Percentiles rank a stretch among this genome's conserved stretches.
These are phyloP conservation scores for Lipomyces anomalus DNA, from an alignment of 805 yeast species.

Conservation along the genomic window DNA sequence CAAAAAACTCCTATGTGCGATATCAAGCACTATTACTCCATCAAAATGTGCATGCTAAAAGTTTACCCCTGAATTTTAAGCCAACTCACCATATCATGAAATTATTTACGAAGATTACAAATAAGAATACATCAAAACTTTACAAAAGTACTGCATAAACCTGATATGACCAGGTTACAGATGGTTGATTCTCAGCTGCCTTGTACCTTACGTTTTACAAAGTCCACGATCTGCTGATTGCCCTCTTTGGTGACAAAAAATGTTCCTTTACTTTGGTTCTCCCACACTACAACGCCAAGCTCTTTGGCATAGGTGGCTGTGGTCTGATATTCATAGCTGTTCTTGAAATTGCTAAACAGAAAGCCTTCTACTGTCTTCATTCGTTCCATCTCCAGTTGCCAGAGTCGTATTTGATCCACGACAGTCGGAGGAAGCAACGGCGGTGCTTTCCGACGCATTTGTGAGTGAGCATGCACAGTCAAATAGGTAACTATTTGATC, in stretches of 20 bases:
- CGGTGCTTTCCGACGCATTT: constrained; percentile 62
- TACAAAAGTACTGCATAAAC: too few species aligned
- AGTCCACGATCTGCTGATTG: constrained; percentile 82
- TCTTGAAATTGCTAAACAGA: constrained; percentile 77
- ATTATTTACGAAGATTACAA: too few species aligned
- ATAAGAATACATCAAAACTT: too few species aligned
- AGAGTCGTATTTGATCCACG: constrained; percentile 88
- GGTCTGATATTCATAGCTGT: constrained; percentile 66
- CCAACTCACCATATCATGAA: too few species aligned
- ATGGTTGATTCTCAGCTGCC: neutral
- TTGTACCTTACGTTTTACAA: constrained; percentile 52
- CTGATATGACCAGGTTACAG: too few species aligned
- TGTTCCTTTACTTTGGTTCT: constrained; percentile 57
- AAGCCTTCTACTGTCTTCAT: constrained; percentile 83
- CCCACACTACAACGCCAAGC: constrained; percentile 89
- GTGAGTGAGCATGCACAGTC: constrained; percentile 90
- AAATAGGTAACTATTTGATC: constrained; percentile 88
- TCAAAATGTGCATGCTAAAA: too few species aligned
- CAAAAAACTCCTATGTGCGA: too few species aligned
- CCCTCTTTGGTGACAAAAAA: constrained; percentile 89
- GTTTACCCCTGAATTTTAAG: too few species aligned
- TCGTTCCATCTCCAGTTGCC: constrained; percentile 96
- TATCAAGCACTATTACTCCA: too few species aligned
- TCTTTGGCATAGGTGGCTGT: constrained; percentile 77
- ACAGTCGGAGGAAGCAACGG: constrained; percentile 87